phyloP scores from a whole-genome alignment of 371 early-diverging fungal species.

The Saksenaea vasiformis region DNA sequence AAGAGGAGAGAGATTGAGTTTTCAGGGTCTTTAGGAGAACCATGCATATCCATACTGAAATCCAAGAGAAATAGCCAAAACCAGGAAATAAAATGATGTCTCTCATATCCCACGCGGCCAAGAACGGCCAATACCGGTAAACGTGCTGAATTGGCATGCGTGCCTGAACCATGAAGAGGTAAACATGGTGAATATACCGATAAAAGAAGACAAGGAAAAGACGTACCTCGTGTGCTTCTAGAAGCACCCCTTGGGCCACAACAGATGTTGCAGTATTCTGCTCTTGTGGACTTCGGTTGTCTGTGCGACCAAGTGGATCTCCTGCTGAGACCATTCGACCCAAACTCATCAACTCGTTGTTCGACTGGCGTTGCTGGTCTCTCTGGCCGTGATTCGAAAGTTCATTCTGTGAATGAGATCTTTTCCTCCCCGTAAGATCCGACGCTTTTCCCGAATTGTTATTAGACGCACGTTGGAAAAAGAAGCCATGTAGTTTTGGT shows the following conservation, averaged over 20 bases:
- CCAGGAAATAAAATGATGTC: conserved; percentile 52
- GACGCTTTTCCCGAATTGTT: conserved; percentile 23
- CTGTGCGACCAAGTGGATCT: background rate
- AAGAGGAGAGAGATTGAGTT: background rate
- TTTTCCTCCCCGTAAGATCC: conserved; percentile 17
- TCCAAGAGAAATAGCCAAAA: conserved; percentile 54
- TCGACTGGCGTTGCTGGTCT: conserved; percentile 6
- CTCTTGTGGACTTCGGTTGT: conserved; percentile 3
- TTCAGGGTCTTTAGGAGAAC: background rate
- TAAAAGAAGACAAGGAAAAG: too few relatives aligned
- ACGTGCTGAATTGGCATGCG: conserved; percentile 51
- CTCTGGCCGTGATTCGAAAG: background rate
- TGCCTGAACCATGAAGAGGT: conserved; percentile 14
- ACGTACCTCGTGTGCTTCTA: conserved; percentile 55
- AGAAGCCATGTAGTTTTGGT: conserved; percentile 52
- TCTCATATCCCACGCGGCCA: conserved; percentile 62
- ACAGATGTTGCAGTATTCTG: conserved; percentile 10
- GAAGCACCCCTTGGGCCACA: conserved; percentile 23
- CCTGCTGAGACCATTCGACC: conserved; percentile 25
- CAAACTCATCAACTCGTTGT: conserved; percentile 27
- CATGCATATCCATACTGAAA: conserved; percentile 31
- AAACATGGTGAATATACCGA: background rate
- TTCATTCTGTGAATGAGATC: background rate
- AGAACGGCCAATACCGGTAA: conserved; percentile 47
- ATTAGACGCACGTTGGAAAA: conserved; percentile 14